phyloP scores from a whole-genome alignment of 352 stramenopile genomes.

The Phytopythium boreale region DNA sequence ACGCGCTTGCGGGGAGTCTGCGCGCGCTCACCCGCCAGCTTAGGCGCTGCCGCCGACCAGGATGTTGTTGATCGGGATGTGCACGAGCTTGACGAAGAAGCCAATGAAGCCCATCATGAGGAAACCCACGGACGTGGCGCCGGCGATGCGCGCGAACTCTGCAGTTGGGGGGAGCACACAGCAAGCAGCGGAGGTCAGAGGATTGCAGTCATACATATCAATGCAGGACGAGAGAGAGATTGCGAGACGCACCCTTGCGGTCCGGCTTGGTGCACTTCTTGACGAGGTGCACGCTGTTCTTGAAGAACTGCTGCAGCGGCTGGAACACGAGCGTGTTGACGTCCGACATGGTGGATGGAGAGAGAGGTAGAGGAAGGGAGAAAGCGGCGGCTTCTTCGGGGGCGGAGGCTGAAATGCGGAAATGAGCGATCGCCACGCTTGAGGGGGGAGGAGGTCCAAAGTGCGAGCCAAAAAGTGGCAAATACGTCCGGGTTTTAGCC shows the following conservation, averaged over 20 bases:
- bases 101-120: conserved; percentile 99
- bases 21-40: conserved; percentile 1
- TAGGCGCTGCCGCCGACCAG: conserved; percentile 91
- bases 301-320: conserved; percentile 95
- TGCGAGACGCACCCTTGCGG: conserved; percentile 89
- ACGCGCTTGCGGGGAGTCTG: neutral
- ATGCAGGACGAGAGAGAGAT: neutral
- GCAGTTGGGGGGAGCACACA: neutral
- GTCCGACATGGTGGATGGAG: conserved; percentile 65
- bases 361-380: neutral
- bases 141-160: conserved; percentile 96
- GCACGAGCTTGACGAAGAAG: conserved; percentile 99
- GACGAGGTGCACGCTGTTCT: conserved; percentile 97
- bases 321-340: conserved; percentile 93
- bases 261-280: conserved; percentile 99
- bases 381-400: neutral
- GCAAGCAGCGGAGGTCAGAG: no score
- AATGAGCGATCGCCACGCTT: conserved; percentile 1
- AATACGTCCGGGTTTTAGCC: neutral
- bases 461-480: neutral
- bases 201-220: no score
- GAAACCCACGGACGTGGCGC: conserved; percentile 96
- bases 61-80: conserved; percentile 99
- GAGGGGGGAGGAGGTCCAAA: neutral
- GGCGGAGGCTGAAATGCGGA: conserved; percentile 3